These are phyloP conservation scores for Haematococcus sp. DNA, from an alignment of 139 green algal genomes.

Conservation along the genomic window DNA sequence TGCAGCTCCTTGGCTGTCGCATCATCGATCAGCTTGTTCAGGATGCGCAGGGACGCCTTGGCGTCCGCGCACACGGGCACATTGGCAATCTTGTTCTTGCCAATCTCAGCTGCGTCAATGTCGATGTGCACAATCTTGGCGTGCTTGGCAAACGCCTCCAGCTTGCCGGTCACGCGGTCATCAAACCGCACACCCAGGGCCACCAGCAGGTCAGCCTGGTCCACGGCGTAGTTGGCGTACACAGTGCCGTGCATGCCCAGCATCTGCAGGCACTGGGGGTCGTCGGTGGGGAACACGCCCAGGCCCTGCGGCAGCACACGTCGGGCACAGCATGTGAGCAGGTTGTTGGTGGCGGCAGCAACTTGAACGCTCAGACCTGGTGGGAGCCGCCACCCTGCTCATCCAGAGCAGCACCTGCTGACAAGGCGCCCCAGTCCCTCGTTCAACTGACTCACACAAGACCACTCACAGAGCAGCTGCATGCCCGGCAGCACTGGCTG, in stretches of 20 bases:
- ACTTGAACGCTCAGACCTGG: too few species aligned
- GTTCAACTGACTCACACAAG: too few species aligned
- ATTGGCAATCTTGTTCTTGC: constrained; percentile 96
- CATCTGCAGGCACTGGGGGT: constrained; percentile 85
- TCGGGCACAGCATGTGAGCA: neutral
- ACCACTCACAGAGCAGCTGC: too few species aligned
- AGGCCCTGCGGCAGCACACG: constrained; percentile 47
- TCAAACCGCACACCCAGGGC: constrained; percentile 99
- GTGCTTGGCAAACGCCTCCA: constrained; percentile 91
- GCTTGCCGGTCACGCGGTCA: constrained; percentile 97
- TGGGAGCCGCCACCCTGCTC: too few species aligned
- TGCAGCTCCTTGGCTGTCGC: too few species aligned
- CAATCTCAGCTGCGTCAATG: constrained; percentile 97
- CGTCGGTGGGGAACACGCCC: constrained; percentile 66
- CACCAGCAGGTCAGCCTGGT: constrained; percentile 92
- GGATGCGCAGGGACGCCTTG: constrained; percentile 60
- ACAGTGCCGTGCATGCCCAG: constrained; percentile 99
- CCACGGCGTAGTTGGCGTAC: constrained; percentile 94
- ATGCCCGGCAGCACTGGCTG: too few species aligned
- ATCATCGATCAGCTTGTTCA: constrained; percentile 50
- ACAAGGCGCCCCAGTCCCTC: too few species aligned
- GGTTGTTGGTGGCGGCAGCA: too few species aligned
- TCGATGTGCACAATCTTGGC: constrained; percentile 97
- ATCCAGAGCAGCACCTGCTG: too few species aligned
- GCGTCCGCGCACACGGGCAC: constrained; percentile 80